Base-by-base conservation (phyloP, 352 stramenopile species). In the Pythium sukuiense region DNA sequence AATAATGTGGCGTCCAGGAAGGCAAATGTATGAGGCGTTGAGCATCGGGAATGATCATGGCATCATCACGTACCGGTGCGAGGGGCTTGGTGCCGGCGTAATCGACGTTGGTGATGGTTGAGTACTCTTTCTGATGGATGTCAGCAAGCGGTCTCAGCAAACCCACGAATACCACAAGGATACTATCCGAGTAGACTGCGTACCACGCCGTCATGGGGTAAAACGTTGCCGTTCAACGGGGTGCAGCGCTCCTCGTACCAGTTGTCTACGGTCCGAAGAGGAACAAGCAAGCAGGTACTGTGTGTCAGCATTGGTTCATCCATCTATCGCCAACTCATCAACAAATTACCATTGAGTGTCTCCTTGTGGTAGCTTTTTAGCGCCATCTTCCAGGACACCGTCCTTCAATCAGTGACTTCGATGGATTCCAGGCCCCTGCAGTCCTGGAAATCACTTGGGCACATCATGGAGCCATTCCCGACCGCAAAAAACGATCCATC, bases 321-420 rank as follows among this genome's bases (percentile, higher is more conserved):
- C 37, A 18, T 16, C 37, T 6, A 6, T 13, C 12, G 16, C 37
- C 32, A 49, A 9, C 2, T 26, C 16, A 29, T 20, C 12, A 16
- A 11, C 14, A 12, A 60, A 61, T 3, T 49, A 88, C 82, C 85
- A 76, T 91, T 91, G 6, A 90, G 65, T 39, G 81, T 93, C 68
- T 91, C 85, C 26, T 79, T 75, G 71, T 93, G 82, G 54, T 88
- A 93, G 68, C 82, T 93, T 67, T 93, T 93, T 37, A 93, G 73
- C 56, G 82, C 81, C 85, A 91, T 91, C 12, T 18, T 57, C 24
- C 29, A 29, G 27, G 27, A 58, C 16, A 5, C 26, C 41, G 41
- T 26, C 16, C 41, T 20, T 48, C 41, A 48, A 26, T 48, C 9
- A 18, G 5, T 26, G 41, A 48, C 4, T 48, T 26, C 6, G 16